These are phyloP conservation scores for Linnemannia schmuckeri DNA, from an alignment of 192 early-diverging fungal genomes.

Conservation along the genomic window DNA sequence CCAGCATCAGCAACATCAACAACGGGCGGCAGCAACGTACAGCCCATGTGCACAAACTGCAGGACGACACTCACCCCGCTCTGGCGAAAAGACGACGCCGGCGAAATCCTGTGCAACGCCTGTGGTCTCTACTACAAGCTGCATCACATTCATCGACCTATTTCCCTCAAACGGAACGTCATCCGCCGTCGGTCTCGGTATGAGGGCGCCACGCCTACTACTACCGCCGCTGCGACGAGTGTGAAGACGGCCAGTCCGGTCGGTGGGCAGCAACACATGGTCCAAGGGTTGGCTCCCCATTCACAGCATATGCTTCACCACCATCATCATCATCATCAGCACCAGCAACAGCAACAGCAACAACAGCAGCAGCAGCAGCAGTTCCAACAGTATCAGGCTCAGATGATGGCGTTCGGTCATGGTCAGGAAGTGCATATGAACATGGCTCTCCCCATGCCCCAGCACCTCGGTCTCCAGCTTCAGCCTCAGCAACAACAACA, in stretches of 20 bases:
- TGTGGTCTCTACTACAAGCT: slow-evolving; percentile 93
- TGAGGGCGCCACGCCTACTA: slow-evolving; percentile 9
- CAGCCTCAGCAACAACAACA: slow-evolving; percentile 17
- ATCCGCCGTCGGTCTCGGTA: slow-evolving; percentile 72
- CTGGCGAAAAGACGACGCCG: slow-evolving; percentile 79
- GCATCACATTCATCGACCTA: slow-evolving; percentile 80
- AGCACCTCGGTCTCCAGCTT: background rate
- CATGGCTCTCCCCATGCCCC: slow-evolving; percentile 5
- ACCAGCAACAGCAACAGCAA: slow-evolving; percentile 1
- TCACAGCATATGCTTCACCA: background rate
- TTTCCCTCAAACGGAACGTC: slow-evolving; percentile 75
- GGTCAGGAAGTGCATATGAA: background rate
- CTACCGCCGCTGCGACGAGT: background rate
- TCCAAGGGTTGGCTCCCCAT: background rate
- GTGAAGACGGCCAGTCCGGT: background rate
- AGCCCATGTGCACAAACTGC: slow-evolving; percentile 76
- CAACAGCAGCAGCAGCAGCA: slow-evolving; percentile 13
- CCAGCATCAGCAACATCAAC: background rate
- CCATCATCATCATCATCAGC: background rate
- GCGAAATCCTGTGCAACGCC: slow-evolving; percentile 88
- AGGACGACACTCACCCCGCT: slow-evolving; percentile 75
- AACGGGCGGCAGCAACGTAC: background rate
- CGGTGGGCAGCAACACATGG: background rate
- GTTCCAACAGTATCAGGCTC: slow-evolving; percentile 7
- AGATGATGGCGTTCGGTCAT: background rate